Evolutionary conservation across 768 basidiomycete species (phyloP), one percentile per base, ranked within the genome.

Genomic region (Calocybe gangraenosa): DNA sequence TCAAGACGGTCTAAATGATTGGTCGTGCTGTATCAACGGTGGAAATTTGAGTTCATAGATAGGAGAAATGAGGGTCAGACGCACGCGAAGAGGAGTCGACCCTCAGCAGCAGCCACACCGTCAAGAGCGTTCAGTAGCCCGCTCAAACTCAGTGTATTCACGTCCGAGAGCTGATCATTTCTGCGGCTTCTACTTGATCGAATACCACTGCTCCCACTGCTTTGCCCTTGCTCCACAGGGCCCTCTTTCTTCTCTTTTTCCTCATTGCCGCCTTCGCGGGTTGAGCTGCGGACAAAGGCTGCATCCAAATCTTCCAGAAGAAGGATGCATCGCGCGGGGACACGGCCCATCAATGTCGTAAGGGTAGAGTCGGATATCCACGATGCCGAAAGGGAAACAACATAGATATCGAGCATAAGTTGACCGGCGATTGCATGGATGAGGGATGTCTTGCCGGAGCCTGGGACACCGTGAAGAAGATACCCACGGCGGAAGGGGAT

Each of bases 1-100:
- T 95, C 92, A 1, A 95, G 76, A 25, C 85, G 79, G 56, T 93
- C 89, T n/a, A 92, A 71, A 58, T 94, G 92, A 63, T 94, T 94
- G 9, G 89, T 92, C 14, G 89, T 92, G 0, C 88, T 90, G 34
- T 11, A 14, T 8, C 2, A 31, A 23, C 13, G 17, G 37, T 10
- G 17, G 47, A 22, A 54, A 35, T 8, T 45, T 43, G 30, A 43
- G 34, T 31, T 17, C 35, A 22, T 33, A 10, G 10, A 25, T n/a
- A 15, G 6, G 1, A 44, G 7, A 30, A 37, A n/a, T 9, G 63
- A 70, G 56, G 51, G 73, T 67, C 66, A 30, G n/a, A 78, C 88
- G 68, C 58, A 91, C 87, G 91, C 92, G 54, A 94, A 93, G 25
- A 95, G 71, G 17, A 95, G 74, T 7, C 92, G 77, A 6, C 91